Base-by-base conservation (phyloP, 139 green algal genomes). In the Edaphochlamys debaryana region DNA sequence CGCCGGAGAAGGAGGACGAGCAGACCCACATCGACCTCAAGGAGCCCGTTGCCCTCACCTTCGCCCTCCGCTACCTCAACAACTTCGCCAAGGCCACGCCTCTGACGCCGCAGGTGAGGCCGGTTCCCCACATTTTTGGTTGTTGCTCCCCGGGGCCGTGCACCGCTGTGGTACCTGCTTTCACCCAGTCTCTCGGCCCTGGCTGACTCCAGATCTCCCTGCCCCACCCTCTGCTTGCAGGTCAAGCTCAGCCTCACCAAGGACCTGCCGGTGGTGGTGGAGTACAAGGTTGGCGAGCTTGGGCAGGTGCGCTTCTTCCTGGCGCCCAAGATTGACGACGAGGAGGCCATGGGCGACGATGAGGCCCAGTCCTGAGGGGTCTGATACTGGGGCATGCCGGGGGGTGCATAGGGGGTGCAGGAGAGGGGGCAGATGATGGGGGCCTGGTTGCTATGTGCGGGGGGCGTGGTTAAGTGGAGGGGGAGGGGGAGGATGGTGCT, bases 1-100 rank as follows among this genome's bases (percentile, higher is more conserved):
- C 83, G 11, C 50, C 75, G 20, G 72, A 87, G 67, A 89, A 95
- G 91, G 79, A 90, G 29, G 96, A 98, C 82, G 95, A 99, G 73
- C 67, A 92, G 40, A 95, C 94, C 27, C 89, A 87, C 20, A 96
- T 99, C n/a, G 92, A 99, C 72, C 89, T 99, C 71, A 89, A 96
- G 58, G 96, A 99, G 88, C 96, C 97, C 27, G 97, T 99, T 29
- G 86, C 89, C 4, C 93, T 99, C 23, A 98, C 95, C 25, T 99
- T 99, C 90, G 96, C 97, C 15, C 90, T 99, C 67, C 95, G 97
- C 42, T 99, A 99, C 93, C 92, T 99, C 62, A 98, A 98, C 90
- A 97, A 92, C 66, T 99, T 99, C 86, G 94, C 95, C 80, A 99
- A 99, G 90, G 96, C 95, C 42, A 74, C 79, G 32, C 79, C 86